phyloP scores from a whole-genome alignment of 169 alveolate species.

The Plasmodium yoelii region DNA sequence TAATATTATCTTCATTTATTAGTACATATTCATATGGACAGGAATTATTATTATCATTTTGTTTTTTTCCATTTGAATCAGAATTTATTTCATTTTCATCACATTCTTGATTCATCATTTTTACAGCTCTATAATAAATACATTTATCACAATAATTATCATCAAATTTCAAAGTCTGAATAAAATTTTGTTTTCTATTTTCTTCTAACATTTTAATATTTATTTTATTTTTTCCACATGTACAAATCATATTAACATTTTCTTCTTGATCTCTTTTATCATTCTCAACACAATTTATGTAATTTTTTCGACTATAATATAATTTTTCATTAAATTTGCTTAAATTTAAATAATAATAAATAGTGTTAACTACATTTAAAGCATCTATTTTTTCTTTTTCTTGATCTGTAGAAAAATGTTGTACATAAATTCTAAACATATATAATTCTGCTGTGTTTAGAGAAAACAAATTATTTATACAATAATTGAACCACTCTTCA shows the following conservation, averaged over 20 bases:
- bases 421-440: slow-evolving; percentile 52
- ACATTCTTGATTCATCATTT: neutral
- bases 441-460: slow-evolving; percentile 57
- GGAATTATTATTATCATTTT: neutral
- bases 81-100: neutral
- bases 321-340: slow-evolving; percentile 50
- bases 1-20: slow-evolving; percentile 69
- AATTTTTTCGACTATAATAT: slow-evolving; percentile 59
- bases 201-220: slow-evolving; percentile 35
- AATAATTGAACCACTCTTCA: slow-evolving; percentile 43
- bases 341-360: slow-evolving; percentile 43
- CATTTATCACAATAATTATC: slow-evolving; percentile 63
- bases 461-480: slow-evolving; percentile 50
- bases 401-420: slow-evolving; percentile 63
- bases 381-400: slow-evolving; percentile 75
- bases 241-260: slow-evolving; percentile 15
- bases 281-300: slow-evolving; percentile 53
- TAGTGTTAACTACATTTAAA: slow-evolving; percentile 37
- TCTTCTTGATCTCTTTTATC: slow-evolving; percentile 47
- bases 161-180: slow-evolving; percentile 31
- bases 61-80: neutral
- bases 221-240: slow-evolving; percentile 48
- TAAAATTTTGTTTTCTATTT: slow-evolving; percentile 26
- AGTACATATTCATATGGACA: slow-evolving; percentile 17
- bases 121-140: slow-evolving; percentile 35